Percentiles rank a stretch among this genome's conserved stretches.
phyloP scores from a whole-genome alignment of 2,329 filamentous ascomycete genomes.

The Cryphonectria carpinicola region DNA sequence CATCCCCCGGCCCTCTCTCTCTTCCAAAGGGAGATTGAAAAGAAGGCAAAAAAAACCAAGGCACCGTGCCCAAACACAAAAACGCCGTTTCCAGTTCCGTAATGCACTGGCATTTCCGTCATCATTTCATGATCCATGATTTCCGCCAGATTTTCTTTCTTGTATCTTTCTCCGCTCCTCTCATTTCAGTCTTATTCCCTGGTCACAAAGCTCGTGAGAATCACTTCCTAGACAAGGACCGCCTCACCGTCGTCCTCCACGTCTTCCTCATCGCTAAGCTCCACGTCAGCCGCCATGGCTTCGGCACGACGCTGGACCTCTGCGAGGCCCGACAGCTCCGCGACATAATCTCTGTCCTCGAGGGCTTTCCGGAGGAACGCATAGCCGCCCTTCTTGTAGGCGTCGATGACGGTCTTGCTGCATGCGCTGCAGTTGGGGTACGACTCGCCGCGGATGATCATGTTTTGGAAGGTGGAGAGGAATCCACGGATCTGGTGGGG shows the following conservation, averaged over 20 bases:
- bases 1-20: background rate
- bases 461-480: slow-evolving; percentile 72
- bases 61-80: background rate
- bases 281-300: slow-evolving; percentile 55
- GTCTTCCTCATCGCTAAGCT: slow-evolving; percentile 61
- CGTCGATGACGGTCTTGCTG: slow-evolving; percentile 68
- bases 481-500: slow-evolving; percentile 84
- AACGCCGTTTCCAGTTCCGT: slow-evolving; percentile 2
- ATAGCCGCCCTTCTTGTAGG: slow-evolving; percentile 73
- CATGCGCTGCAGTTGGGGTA: slow-evolving; percentile 85
- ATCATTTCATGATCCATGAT: slow-evolving; percentile 4
- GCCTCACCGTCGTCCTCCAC: slow-evolving; percentile 57
- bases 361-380: slow-evolving; percentile 76
- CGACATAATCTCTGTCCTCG: slow-evolving; percentile 76
- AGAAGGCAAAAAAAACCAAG: background rate
- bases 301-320: slow-evolving; percentile 69
- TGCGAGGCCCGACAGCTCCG: slow-evolving; percentile 73
- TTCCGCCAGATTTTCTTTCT: background rate
- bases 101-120: slow-evolving; percentile 7
- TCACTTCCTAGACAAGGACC: slow-evolving; percentile 47
- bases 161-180: background rate
- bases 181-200: background rate
- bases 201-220: background rate
- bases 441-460: slow-evolving; percentile 72
- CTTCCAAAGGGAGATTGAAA: background rate